Evolutionary conservation across 1,139 yeast genomes (phyloP).

Genomic region (Debaryomyces sp.): DNA sequence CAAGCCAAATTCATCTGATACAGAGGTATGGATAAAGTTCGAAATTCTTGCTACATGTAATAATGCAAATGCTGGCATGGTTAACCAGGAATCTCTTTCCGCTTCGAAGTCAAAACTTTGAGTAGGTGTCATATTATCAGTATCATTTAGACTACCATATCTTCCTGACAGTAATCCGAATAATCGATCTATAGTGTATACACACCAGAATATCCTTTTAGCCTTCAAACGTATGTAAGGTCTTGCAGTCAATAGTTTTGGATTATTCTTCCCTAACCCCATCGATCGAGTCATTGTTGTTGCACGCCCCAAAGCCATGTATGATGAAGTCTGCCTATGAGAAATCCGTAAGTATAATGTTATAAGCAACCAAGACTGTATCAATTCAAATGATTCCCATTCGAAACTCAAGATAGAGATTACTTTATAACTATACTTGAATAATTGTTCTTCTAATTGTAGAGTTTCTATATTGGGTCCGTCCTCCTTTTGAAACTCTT

Average conservation of each 20-base stretch:
- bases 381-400: conserved; percentile 68
- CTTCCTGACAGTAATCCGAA: conserved; percentile 60
- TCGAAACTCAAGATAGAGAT: conserved; percentile 57
- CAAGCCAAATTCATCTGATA: conserved; percentile 28
- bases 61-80: conserved; percentile 53
- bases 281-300: conserved; percentile 56
- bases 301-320: conserved; percentile 57
- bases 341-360: conserved; percentile 56
- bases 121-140: conserved; percentile 33
- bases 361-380: conserved; percentile 63
- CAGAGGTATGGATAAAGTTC: conserved; percentile 35
- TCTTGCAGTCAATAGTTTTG: conserved; percentile 21
- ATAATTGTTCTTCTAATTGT: conserved; percentile 52
- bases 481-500: conserved; percentile 45
- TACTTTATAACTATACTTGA: conserved; percentile 52
- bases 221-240: conserved; percentile 55
- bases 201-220: conserved; percentile 59
- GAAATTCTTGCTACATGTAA: conserved; percentile 46
- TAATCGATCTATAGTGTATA: conserved; percentile 57
- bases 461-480: conserved; percentile 34
- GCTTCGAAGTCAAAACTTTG: conserved; percentile 41
- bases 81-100: conserved; percentile 55
- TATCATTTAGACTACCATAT: conserved; percentile 41
- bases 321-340: conserved; percentile 60
- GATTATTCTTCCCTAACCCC: conserved; percentile 47